A percentile compares a stretch with the other conserved stretches of the same genome.
Evolutionary conservation across 495 filamentous ascomycete genomes (phyloP).

Genomic region (Aspergillus sclerotiicarbonarius): DNA sequence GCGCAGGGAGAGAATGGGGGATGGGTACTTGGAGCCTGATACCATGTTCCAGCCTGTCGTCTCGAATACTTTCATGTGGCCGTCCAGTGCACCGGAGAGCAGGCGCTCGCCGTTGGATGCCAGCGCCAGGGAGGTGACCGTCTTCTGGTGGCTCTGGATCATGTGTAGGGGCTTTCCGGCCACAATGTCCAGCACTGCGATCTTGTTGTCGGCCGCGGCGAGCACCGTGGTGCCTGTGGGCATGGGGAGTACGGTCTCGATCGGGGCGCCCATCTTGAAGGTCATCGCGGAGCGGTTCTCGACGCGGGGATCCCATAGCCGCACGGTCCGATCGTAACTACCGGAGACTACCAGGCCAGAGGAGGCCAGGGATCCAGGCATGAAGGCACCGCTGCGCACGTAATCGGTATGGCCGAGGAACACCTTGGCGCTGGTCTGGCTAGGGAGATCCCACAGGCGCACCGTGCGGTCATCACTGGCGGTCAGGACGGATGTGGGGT

Average conservation of each 20-base stretch:
- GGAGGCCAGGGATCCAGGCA: slow-evolving; percentile 69
- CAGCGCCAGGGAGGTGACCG: slow-evolving; percentile 78
- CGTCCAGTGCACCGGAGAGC: slow-evolving; percentile 84
- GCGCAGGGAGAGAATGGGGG: slow-evolving; percentile 78
- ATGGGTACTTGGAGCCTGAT: slow-evolving; percentile 84
- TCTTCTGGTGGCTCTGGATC: slow-evolving; percentile 95
- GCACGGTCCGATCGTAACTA: slow-evolving; percentile 90
- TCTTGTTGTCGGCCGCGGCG: slow-evolving; percentile 79
- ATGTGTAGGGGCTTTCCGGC: slow-evolving; percentile 83
- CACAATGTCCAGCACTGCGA: slow-evolving; percentile 91
- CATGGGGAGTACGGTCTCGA: slow-evolving; percentile 84
- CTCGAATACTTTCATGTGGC: slow-evolving; percentile 95
- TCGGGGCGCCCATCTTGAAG: slow-evolving; percentile 85
- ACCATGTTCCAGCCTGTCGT: slow-evolving; percentile 90
- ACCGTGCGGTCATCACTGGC: slow-evolving; percentile 89
- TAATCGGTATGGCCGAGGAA: slow-evolving; percentile 94
- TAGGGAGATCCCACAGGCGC: slow-evolving; percentile 88
- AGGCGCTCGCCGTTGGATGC: slow-evolving; percentile 77
- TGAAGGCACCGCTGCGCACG: slow-evolving; percentile 79
- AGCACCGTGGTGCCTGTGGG: slow-evolving; percentile 82
- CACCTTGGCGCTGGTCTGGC: slow-evolving; percentile 65
- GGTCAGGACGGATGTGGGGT: slow-evolving; percentile 80
- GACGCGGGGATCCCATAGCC: slow-evolving; percentile 86
- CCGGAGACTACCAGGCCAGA: slow-evolving; percentile 78
- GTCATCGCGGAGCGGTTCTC: slow-evolving; percentile 71